Base-by-base conservation (phyloP, 148 eudicot species). In the Nepenthes gracilis region DNA sequence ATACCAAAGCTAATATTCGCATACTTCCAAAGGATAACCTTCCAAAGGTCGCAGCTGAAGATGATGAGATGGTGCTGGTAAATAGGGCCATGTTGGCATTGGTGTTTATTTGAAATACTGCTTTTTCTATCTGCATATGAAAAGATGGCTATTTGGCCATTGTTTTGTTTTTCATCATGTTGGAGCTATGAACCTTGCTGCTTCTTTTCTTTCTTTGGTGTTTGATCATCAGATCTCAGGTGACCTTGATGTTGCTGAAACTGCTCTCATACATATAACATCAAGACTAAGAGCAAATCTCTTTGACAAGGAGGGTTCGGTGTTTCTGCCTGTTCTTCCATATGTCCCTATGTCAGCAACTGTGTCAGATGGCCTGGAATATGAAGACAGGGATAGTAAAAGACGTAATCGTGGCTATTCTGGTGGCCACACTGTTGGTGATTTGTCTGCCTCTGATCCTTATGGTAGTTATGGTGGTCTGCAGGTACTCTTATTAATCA, bases 51-150 rank as follows among this genome's bases (percentile, higher is more conserved):
- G 99, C 99, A 1, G 75, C 76, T 47, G 83, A 75, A 53, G 95
- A 93, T 71, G 99, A 93, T 54, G 99, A 93, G 76, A 79, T 93
- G 97, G 99, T 93, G 67, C 92, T 79, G 97, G 99, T 93, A 78
- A 68, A 15, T n/a, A 5, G 53, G 53, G 3, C 13, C 6, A 10
- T 49, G 12, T 11, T 49, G 53, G 53, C 12, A 11, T 49, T 49
- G 15, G 15, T 49, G 15, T 6, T 11, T 11, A 2, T 49, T 11
- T 49, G 45, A 40, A 40, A 40, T 40, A 8, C 4, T 40, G 45
- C 6, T 40, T 40, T 40, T 8, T 40, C 45, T 40, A 40, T 40
- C 8, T 40, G 4, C 45, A 23, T 40, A 40, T 3, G 6, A 3
- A 40, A 3, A 6, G 53, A 2, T n/a, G n/a, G 53, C 53, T 12